These are phyloP conservation scores for Hydrangea macrophylla DNA, from an alignment of 148 eudicot species.

Conservation along the genomic window DNA sequence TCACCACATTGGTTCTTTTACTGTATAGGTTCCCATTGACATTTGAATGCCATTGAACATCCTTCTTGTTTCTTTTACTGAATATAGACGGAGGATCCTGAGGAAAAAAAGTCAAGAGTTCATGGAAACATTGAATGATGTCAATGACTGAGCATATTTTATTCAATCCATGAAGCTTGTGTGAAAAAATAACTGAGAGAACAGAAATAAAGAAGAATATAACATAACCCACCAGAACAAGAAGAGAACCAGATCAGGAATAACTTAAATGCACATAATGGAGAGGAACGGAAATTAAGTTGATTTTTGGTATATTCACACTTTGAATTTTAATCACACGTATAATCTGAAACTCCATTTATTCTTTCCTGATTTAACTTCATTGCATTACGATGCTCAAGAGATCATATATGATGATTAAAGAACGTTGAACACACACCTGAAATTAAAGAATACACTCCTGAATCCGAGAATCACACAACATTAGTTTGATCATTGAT, in stretches of 20 bases:
- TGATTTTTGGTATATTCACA: not conserved
- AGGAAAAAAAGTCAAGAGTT: conserved; percentile 4
- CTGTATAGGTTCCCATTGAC: not conserved
- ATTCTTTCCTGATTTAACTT: not conserved
- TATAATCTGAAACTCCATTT: not conserved
- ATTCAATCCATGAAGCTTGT: too few relatives aligned
- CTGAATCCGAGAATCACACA: not conserved
- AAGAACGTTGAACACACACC: too few relatives aligned
- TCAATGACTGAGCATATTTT: not conserved
- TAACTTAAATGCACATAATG: not conserved
- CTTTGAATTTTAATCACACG: not conserved
- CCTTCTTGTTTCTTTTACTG: not conserved
- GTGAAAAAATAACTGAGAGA: too few relatives aligned
- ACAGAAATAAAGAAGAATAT: too few relatives aligned
- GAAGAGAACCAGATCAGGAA: not conserved
- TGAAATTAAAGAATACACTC: too few relatives aligned
- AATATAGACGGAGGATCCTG: conserved; percentile 12
- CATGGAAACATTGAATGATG: not conserved
- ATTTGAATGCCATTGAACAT: conserved; percentile 5
- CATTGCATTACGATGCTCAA: not conserved
- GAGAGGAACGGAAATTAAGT: not conserved
- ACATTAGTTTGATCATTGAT: not conserved
- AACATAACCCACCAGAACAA: not conserved
- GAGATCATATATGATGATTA: too few relatives aligned
- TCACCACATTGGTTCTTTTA: not conserved